phyloP scores from a whole-genome alignment of 306 rosid species.

The Lagenaria siceraria region DNA sequence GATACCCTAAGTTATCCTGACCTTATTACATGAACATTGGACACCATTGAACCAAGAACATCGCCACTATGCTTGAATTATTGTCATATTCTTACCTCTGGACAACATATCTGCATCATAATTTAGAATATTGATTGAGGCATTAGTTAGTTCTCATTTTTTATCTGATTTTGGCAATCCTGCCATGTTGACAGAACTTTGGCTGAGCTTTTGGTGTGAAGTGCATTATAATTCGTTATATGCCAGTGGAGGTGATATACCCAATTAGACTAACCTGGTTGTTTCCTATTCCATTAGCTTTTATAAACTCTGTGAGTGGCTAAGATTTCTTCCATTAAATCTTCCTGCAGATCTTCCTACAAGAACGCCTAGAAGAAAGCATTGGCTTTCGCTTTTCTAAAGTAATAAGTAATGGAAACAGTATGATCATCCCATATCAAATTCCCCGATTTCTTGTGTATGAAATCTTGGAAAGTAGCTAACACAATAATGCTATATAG shows the following conservation, averaged over 20 bases:
- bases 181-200: conserved; percentile 38
- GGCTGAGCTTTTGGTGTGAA: conserved; percentile 99
- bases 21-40: too few species aligned
- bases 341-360: conserved; percentile 73
- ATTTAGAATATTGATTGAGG: background rate
- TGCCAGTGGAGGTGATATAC: conserved; percentile 48
- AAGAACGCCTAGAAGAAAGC: conserved; percentile 42
- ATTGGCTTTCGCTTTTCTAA: conserved; percentile 98
- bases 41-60: background rate
- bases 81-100: background rate
- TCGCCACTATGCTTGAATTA: background rate
- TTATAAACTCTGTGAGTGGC: background rate
- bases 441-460: background rate
- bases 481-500: background rate
- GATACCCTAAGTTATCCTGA: too few species aligned
- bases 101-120: background rate
- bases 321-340: background rate
- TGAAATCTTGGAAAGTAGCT: background rate
- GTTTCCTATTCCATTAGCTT: background rate
- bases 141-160: background rate
- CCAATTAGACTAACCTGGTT: background rate
- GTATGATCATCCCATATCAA: background rate
- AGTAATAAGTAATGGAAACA: background rate
- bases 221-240: conserved; percentile 91
- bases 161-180: background rate